Evolutionary conservation across 1,284 basidiomycete species (phyloP).

Genomic region (Ceratobasidium sp.): DNA sequence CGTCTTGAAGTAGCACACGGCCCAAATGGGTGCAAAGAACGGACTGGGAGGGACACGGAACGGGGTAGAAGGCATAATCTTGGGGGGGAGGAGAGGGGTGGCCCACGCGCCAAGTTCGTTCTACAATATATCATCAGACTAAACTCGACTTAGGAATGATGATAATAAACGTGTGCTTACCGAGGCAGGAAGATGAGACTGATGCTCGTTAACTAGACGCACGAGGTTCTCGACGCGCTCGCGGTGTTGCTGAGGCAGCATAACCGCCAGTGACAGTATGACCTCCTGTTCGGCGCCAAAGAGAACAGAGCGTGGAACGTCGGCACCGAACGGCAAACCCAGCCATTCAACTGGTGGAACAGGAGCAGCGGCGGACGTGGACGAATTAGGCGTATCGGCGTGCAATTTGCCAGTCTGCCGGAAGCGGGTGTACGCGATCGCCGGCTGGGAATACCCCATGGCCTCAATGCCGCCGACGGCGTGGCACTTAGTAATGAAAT

Average conservation of each 20-base stretch:
- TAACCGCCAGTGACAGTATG: neutral
- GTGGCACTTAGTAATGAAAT: slow-evolving; percentile 1
- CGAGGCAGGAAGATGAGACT: neutral
- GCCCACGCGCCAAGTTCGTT: neutral
- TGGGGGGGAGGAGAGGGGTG: neutral
- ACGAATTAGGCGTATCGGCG: neutral
- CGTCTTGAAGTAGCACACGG: neutral
- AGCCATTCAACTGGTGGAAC: neutral
- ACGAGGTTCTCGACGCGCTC: neutral
- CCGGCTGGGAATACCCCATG: neutral
- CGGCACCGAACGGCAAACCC: neutral
- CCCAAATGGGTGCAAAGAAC: neutral
- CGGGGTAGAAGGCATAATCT: neutral
- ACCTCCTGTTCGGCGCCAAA: neutral
- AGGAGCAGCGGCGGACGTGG: neutral
- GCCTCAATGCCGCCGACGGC: neutral
- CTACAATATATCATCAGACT: neutral
- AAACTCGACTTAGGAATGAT: neutral
- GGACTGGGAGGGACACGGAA: neutral
- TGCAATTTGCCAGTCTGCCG: neutral
- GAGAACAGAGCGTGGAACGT: neutral
- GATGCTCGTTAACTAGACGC: neutral
- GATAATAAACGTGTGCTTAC: neutral
- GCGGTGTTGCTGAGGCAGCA: neutral
- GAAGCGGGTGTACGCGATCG: neutral